Evolutionary conservation across 352 stramenopile genomes (phyloP).

Genomic region (Phytophthora hybrid): DNA sequence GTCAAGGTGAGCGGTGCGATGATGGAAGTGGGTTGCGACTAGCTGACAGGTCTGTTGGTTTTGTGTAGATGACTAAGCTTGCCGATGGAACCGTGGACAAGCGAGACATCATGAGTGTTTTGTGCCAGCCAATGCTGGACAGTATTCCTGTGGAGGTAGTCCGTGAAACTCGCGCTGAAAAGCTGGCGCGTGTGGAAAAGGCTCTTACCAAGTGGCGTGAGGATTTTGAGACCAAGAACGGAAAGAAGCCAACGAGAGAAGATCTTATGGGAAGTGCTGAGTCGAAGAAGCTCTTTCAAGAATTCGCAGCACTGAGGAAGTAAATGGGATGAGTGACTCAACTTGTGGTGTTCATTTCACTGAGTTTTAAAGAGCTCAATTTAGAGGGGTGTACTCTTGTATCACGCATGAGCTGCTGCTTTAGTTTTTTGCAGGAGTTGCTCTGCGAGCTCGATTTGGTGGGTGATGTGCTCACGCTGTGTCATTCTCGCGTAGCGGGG

Average conservation of each 20-base stretch:
- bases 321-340: slow-evolving; percentile 30
- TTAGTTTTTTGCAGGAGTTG: slow-evolving; percentile 73
- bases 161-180: slow-evolving; percentile 66
- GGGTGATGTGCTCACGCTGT: slow-evolving; percentile 68
- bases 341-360: slow-evolving; percentile 12
- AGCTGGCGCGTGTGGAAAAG: slow-evolving; percentile 64
- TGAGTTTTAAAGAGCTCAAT: slow-evolving; percentile 6
- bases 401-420: slow-evolving; percentile 50
- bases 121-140: slow-evolving; percentile 86
- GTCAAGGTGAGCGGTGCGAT: slow-evolving; percentile 66
- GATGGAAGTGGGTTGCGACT: not conserved
- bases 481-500: slow-evolving; percentile 69
- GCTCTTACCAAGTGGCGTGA: slow-evolving; percentile 74
- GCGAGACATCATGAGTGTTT: slow-evolving; percentile 83
- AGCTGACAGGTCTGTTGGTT: slow-evolving; percentile 16
- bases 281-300: slow-evolving; percentile 70
- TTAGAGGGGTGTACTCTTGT: not conserved
- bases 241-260: slow-evolving; percentile 61
- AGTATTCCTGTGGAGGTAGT: slow-evolving; percentile 53
- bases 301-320: slow-evolving; percentile 80
- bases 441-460: slow-evolving; percentile 61
- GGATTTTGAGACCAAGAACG: slow-evolving; percentile 63
- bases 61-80: slow-evolving; percentile 74
- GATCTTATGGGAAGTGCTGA: slow-evolving; percentile 72
- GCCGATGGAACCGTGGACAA: slow-evolving; percentile 65